These are phyloP conservation scores for Chlamydomonas sphaeroides DNA, from an alignment of 139 green algal species.

Conservation along the genomic window DNA sequence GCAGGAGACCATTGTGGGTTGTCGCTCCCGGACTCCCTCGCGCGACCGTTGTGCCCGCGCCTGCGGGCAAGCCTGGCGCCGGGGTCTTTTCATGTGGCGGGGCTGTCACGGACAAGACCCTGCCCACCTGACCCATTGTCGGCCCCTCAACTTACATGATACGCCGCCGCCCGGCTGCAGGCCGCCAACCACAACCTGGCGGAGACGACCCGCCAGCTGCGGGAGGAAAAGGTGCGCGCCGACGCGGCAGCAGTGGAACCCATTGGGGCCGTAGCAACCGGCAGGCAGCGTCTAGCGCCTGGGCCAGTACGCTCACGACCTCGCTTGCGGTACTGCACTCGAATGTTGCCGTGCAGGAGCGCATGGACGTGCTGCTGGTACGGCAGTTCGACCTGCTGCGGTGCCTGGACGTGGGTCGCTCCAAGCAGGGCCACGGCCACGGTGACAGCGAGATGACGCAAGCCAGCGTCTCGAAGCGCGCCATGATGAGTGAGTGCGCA, in stretches of 20 bases:
- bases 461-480: neutral
- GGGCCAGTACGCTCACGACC: no score
- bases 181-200: slow-evolving; percentile 47
- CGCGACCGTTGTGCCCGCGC: no score
- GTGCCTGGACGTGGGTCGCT: slow-evolving; percentile 45
- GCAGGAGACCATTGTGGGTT: slow-evolving; percentile 47
- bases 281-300: no score
- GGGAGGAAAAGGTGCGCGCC: slow-evolving; percentile 51
- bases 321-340: no score
- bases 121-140: no score
- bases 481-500: slow-evolving; percentile 42
- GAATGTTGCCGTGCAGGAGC: slow-evolving; percentile 28
- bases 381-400: slow-evolving; percentile 62
- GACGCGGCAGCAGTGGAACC: neutral
- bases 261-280: no score
- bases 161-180: slow-evolving; percentile 25
- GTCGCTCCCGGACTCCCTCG: no score
- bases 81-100: no score
- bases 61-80: no score
- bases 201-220: slow-evolving; percentile 50
- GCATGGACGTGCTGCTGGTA: slow-evolving; percentile 62
- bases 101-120: no score
- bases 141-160: no score
- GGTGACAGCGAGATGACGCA: neutral
- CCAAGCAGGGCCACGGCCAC: neutral